Evolutionary conservation across 495 filamentous ascomycete genomes (phyloP), one percentile per base, ranked within the genome.

Genomic region (Talaromyces thailandensis): DNA sequence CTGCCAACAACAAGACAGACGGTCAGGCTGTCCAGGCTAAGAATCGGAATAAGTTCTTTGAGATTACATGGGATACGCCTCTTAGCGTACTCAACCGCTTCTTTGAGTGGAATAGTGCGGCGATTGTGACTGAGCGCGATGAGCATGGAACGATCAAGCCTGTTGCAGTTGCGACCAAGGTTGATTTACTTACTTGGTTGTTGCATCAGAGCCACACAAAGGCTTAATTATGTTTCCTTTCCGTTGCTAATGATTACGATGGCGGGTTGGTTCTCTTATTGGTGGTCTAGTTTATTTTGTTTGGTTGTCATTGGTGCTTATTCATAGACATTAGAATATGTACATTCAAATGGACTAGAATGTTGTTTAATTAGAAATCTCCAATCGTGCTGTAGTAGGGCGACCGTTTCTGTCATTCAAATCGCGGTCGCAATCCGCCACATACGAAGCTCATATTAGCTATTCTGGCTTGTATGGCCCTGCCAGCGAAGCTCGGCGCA

Each of bases 41-140:
- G 4, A 80, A 74, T 57, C 79, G 81, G 68, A 82, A 87, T 65
- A 88, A 87, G 71, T 98, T 94, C 71, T 87, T 96, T 25, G 89
- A 97, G 76, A 96, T 98, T 68, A 97, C 95, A 5, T 75, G 89
- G 69, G 90, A 96, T 63, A 98, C 94, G 9, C 89, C 89, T 9
- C 75, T 98, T 32, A 83, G 82, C 60, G 89, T 89, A 45, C 77
- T 98, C 40, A 92, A 89, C 71, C 83, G 88, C 58, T 98, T 98
- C 77, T 91, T 98, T 67, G 93, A 96, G 74, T 97, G 95, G 90
- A 98, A 98, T 73, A 92, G 88, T 69, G 92, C 94, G 14, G 95
- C 94, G 2, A 83, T 98, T 56, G 91, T 98, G 1, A 98, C 92
- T 12, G 91, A 97, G 72, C 75, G 71, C 64, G 79, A 80, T 58